Base-by-base conservation (phyloP, 1,284 basidiomycete genomes). In the Caloboletus inedulis region DNA sequence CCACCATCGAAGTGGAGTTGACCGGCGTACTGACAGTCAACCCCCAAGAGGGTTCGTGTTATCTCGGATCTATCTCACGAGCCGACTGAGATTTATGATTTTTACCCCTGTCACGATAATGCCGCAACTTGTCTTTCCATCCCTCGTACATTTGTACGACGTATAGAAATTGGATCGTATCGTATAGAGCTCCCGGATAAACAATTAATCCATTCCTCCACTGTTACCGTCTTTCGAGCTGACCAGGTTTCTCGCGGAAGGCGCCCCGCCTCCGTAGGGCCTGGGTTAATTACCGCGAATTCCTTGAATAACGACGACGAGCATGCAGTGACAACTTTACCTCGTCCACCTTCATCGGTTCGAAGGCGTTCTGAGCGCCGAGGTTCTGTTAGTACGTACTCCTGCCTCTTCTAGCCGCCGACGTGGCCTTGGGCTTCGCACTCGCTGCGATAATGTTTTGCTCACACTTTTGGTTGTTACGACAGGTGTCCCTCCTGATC, bases 161-260 rank as follows among this genome's bases (percentile, higher is more conserved):
- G 4, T 3, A 21, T 61, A 87, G 93, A 91, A 13, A 79, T 91
- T 53, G 92, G 91, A 44, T 79, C 89, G 16, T 81, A 88, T 34
- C 79, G 89, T 25, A 74, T 89, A 51, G 94, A 97, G 43, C 76
- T 91, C 14, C 79, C 77, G 23, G 94, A 97, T 65, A 87, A 90
- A 56, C 84, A 87, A 58, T 78, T 78, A 52, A 76, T 96, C 43
- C 87, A 92, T 61, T 83, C 85, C 27, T 84, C 90, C 12, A 81
- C 80, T 1, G 81, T 85, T 30, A 81, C 85, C 8, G 87, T 91
- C 70, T 98, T 95, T 70, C 79, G 79, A 52, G 90, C 83, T 48
- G 73, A 64, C 49, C 71, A 69, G 43, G 60, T 49, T 41, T 64
- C 46, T 54, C 33, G 47, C 57, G 36, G 18, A 54, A 74, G 70